These are phyloP conservation scores for Phlebiopsis gigantea DNA, from an alignment of 768 basidiomycete genomes.

Conservation along the genomic window DNA sequence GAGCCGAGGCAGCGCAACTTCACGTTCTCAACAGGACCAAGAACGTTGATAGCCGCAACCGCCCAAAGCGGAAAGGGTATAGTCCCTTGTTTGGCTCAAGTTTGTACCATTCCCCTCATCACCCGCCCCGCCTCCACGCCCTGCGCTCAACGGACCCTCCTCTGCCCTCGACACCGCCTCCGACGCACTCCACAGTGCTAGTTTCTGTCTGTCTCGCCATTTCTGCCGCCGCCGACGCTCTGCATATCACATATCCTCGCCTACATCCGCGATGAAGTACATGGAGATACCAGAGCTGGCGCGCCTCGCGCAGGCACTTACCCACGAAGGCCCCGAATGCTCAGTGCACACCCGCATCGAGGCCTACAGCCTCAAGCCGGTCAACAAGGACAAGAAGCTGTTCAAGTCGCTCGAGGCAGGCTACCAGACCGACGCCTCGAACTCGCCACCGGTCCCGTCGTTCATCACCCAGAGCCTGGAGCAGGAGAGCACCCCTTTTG, in stretches of 20 bases:
- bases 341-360: conserved; percentile 90
- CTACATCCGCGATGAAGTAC: conserved; percentile 64
- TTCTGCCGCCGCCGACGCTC: neutral
- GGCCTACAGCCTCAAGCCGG: conserved; percentile 96
- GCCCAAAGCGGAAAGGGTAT: neutral
- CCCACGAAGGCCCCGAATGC: conserved; percentile 84
- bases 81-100: conserved; percentile 1
- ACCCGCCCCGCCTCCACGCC: conserved; percentile 1
- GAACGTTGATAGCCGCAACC: neutral
- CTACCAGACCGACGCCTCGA: conserved; percentile 74
- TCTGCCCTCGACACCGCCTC: conserved; percentile 2
- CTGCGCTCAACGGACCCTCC: neutral
- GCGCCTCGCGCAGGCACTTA: conserved; percentile 70
- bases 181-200: neutral
- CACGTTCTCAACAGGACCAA: neutral
- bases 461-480: conserved; percentile 69
- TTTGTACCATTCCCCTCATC: conserved; percentile 1
- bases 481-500: conserved; percentile 78
- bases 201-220: neutral
- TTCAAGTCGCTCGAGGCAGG: conserved; percentile 88
- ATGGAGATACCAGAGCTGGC: conserved; percentile 80
- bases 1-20: neutral
- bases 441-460: conserved; percentile 81
- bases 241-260: neutral
- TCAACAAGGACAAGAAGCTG: conserved; percentile 94